phyloP scores from a whole-genome alignment of 1,284 basidiomycete species.

The Filobasidium uniguttulatum region DNA sequence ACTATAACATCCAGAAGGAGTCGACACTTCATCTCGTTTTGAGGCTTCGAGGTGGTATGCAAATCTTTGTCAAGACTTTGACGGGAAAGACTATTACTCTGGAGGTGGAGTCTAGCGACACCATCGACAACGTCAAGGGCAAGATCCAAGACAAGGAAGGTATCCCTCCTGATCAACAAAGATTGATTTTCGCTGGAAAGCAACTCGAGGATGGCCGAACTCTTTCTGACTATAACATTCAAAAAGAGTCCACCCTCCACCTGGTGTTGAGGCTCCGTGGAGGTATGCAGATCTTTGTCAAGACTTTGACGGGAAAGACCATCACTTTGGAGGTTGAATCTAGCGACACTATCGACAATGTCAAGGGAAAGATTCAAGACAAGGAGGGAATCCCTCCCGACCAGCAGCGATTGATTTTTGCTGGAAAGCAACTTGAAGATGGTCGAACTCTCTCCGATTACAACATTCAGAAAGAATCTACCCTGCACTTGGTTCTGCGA shows the following conservation, averaged over 20 bases:
- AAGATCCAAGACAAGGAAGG: slow-evolving; percentile 47
- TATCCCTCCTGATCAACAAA: slow-evolving; percentile 55
- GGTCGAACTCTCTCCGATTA: slow-evolving; percentile 40
- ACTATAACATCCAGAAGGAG: slow-evolving; percentile 28
- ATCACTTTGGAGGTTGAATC: slow-evolving; percentile 45
- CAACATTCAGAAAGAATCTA: slow-evolving; percentile 36
- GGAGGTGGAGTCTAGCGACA: slow-evolving; percentile 54
- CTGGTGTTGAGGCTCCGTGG: slow-evolving; percentile 38
- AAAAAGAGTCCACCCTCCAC: slow-evolving; percentile 37
- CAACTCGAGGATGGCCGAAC: slow-evolving; percentile 44
- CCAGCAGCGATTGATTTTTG: slow-evolving; percentile 71
- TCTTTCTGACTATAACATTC: slow-evolving; percentile 39
- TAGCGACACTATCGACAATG: slow-evolving; percentile 86
- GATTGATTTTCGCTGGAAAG: slow-evolving; percentile 73
- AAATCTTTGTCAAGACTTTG: slow-evolving; percentile 32
- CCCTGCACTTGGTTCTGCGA: slow-evolving; percentile 39
- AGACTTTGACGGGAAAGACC: slow-evolving; percentile 40
- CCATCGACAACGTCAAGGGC: slow-evolving; percentile 88
- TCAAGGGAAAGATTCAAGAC: slow-evolving; percentile 58
- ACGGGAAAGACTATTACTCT: slow-evolving; percentile 45
- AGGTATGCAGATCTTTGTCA: slow-evolving; percentile 34
- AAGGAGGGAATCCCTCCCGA: slow-evolving; percentile 46
- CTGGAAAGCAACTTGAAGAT: slow-evolving; percentile 55
- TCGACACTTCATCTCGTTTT: slow-evolving; percentile 39
- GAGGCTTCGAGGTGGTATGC: slow-evolving; percentile 36